Evolutionary conservation across 495 filamentous ascomycete species (phyloP), one percentile per base, ranked within the genome.

Genomic region (Aspergillus ellipticus): DNA sequence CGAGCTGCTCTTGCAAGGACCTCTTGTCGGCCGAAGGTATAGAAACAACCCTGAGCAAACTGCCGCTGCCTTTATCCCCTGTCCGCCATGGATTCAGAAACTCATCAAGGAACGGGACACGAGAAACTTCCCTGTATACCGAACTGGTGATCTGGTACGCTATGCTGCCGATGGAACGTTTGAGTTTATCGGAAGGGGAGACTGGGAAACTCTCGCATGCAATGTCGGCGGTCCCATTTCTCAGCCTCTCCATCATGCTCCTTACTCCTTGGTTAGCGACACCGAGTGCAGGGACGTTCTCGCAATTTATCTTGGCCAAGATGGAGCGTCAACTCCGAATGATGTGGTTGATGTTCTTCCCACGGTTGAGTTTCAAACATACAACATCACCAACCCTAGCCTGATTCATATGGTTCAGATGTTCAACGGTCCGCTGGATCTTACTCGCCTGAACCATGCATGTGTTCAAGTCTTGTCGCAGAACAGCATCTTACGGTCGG

Each of bases 1-100:
- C 19, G 85, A 88, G 63, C 65, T 87, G 17, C 60, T 80, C 4
- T 68, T 88, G 16, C 81, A 85, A 69, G 83, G 84, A 0, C 81
- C 82, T 0, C 65, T 78, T 10, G 65, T 86, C 6, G 80, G 70
- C 3, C 63, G 70, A 0, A 76, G 75, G 0, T 86, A 86, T 52
- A 63, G 85, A 4, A 72, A 80, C 4, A 45, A 67, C 16, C 59
- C 66, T 2, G 70, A 66, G 13, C 69, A 66, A 53, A 83, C 76
- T 0, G 62, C 59, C 6, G 54, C 65, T 2, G 67, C 66, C 2
- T 85, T 84, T 54, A 77, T 87, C 48, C 33, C 19, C 16, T 51
- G 39, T 5, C 39, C 43, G 1, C 42, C 39, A 2, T 0, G 74
- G 74, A 2, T 70, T 15, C 35, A 39, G 13, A 73, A 7, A 53